These are phyloP conservation scores for Phytopythium sindhum DNA, from an alignment of 352 stramenopile genomes.

Conservation along the genomic window DNA sequence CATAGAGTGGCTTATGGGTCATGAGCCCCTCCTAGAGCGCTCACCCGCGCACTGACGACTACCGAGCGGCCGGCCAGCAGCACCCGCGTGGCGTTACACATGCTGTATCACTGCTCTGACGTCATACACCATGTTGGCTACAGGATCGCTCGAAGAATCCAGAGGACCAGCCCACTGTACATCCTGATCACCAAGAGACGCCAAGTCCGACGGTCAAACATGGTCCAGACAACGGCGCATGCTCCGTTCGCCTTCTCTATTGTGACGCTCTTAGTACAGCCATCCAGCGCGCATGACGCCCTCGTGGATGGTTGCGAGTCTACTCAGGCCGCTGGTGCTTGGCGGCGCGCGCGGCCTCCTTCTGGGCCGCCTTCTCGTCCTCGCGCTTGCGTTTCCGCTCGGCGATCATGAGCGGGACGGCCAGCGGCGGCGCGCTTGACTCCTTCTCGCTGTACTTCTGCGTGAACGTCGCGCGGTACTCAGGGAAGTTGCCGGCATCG, in stretches of 20 bases:
- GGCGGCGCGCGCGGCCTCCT: slow-evolving; percentile 26
- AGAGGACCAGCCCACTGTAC: neutral
- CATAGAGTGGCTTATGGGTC: too few species aligned
- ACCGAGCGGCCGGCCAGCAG: neutral
- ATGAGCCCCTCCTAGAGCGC: too few species aligned
- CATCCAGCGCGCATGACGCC: neutral
- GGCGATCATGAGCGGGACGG: slow-evolving; percentile 45
- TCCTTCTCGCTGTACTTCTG: slow-evolving; percentile 40
- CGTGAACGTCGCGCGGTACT: slow-evolving; percentile 39
- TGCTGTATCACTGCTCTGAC: neutral
- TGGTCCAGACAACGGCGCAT: too few species aligned
- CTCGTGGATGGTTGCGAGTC: slow-evolving; percentile 12
- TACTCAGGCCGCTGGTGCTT: slow-evolving; percentile 4
- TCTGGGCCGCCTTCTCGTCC: slow-evolving; percentile 24
- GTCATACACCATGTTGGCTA: neutral
- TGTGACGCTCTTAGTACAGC: neutral
- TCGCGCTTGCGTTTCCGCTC: slow-evolving; percentile 57
- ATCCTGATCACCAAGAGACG: neutral
- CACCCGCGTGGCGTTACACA: neutral
- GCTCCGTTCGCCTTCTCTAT: neutral
- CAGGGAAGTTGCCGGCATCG: slow-evolving; percentile 31
- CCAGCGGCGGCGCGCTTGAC: slow-evolving; percentile 40
- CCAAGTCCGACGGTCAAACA: too few species aligned
- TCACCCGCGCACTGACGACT: neutral
- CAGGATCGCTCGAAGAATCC: too few species aligned